Evolutionary conservation across 305 asterid genomes (phyloP).

Genomic region (Rubia tinctorum): DNA sequence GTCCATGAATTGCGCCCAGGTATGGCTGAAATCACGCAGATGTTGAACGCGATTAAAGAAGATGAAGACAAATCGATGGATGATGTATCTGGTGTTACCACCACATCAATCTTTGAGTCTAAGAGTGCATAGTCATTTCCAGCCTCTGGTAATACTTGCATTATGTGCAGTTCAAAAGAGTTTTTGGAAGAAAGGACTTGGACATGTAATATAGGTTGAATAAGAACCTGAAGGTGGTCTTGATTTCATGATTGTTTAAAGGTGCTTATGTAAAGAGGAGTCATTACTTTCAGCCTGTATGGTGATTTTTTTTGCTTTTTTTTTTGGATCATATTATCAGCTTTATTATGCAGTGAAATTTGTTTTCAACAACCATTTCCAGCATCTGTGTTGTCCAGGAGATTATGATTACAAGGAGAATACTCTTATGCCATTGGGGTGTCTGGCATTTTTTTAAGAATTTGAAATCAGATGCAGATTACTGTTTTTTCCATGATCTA

Average conservation of each 20-base stretch:
- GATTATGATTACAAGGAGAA: too few species aligned
- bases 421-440: too few species aligned
- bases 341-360: too few species aligned
- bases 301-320: too few species aligned
- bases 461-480: too few species aligned
- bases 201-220: not conserved
- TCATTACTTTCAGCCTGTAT: not conserved
- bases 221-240: not conserved
- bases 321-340: too few species aligned
- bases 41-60: conserved; percentile 45
- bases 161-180: not conserved
- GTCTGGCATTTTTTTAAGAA: too few species aligned
- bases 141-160: not conserved
- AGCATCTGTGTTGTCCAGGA: too few species aligned
- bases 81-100: conserved; percentile 40
- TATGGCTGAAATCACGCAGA: conserved; percentile 49
- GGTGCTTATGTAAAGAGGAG: not conserved
- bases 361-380: too few species aligned
- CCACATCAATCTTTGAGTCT: conserved; percentile 9
- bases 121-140: not conserved
- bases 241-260: not conserved
- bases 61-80: conserved; percentile 71
- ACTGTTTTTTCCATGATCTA: too few species aligned
- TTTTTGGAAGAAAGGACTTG: not conserved
- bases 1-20: conserved; percentile 47